Evolutionary conservation across 352 stramenopile species (phyloP), one percentile per base, ranked within the genome.

Genomic region (Phytophthora cajani): DNA sequence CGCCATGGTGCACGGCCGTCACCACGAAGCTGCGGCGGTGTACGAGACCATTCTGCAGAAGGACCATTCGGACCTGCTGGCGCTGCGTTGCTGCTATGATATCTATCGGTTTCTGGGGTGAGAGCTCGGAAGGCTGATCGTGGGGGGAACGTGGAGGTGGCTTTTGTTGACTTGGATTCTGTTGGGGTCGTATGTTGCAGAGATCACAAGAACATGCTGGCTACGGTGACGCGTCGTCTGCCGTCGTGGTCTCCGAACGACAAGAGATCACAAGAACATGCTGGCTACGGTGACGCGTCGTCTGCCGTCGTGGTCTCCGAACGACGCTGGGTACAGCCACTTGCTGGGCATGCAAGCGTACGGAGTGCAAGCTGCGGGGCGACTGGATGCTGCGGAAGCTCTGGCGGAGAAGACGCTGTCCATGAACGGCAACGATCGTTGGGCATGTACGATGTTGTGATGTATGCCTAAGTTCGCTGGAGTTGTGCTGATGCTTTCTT

Each of bases 311-410:
- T 95, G 87, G 87, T 93, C 86, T 5, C 84, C 89, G 17, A 93
- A 82, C 25, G 85, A 94, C 42, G 68, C 75, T 57, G 86, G 87
- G 21, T 96, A 92, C 64, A 95, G 87, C 51, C 79, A 92, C 57
- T 62, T 96, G 53, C 62, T 96, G 17, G 78, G 76, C 4, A 92
- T 96, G 85, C 89, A 96, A 66, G 89, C 89, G 38, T 96, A 92
- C 46, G 89, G 83, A n/a, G 76, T 96, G 44, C 83, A 93, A 47
- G 77, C 78, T 50, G 72, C 74, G 30, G 89, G 89, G 11, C 77
- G 80, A 23, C 68, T 94, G 17, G 89, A 93, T 64, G 86, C 82
- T 10, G 86, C 89, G 0, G 82, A 94, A 38, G 66, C 70, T 36
- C 30, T 96, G 19, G 87, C 86, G 5, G 85, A 96, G 67, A 92